Evolutionary conservation across 257 asterid species (phyloP).

Genomic region (Gardenia jasminoides): DNA sequence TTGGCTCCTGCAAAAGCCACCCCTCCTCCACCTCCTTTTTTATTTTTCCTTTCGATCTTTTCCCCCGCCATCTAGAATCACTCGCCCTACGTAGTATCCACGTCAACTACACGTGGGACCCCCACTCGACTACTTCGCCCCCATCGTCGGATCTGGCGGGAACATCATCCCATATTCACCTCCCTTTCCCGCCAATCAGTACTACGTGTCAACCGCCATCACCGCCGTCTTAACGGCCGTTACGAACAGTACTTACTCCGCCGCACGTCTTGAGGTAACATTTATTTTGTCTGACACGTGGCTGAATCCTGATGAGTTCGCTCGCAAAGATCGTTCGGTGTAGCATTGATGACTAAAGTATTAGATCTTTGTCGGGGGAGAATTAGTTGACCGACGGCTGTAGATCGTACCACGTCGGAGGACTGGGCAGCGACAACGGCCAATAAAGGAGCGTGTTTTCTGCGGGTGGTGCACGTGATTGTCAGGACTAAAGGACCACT

Average conservation of each 20-base stretch:
- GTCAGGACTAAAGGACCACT: slow-evolving; percentile 15
- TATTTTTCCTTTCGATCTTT: slow-evolving; percentile 4
- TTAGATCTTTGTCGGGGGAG: background rate
- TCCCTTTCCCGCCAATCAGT: slow-evolving; percentile 25
- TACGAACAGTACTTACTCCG: background rate
- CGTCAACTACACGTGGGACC: slow-evolving; percentile 20
- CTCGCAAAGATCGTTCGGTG: slow-evolving; percentile 10
- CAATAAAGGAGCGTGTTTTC: slow-evolving; percentile 38
- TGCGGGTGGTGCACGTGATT: slow-evolving; percentile 43
- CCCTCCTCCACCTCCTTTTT: background rate
- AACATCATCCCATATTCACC: slow-evolving; percentile 1
- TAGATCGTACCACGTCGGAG: slow-evolving; percentile 14
- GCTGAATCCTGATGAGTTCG: background rate
- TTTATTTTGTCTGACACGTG: slow-evolving; percentile 11
- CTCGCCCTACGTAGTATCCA: slow-evolving; percentile 26
- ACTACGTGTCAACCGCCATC: slow-evolving; percentile 22
- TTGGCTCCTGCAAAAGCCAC: slow-evolving; percentile 24
- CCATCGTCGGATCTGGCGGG: slow-evolving; percentile 44
- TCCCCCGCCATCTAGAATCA: background rate
- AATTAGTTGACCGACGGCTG: background rate
- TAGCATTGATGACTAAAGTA: background rate
- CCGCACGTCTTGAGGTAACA: slow-evolving; percentile 19
- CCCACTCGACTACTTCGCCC: slow-evolving; percentile 10
- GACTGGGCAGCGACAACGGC: background rate
- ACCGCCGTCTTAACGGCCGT: background rate